phyloP scores from a whole-genome alignment of 495 filamentous ascomycete genomes.

The Terfezia claveryi region DNA sequence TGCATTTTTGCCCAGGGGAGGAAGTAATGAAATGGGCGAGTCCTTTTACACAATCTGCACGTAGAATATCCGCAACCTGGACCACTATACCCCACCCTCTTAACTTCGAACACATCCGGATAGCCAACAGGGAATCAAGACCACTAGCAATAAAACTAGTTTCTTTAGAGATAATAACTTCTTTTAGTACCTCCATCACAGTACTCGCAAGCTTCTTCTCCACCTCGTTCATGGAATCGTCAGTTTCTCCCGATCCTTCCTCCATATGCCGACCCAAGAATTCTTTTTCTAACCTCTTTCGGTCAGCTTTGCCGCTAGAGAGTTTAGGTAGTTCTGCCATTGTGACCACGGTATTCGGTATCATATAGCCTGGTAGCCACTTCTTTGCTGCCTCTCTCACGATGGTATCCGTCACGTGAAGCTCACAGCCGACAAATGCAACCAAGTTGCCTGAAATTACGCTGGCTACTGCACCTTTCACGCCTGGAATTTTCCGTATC shows the following conservation, averaged over 20 bases:
- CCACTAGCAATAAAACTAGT: constrained; percentile 32
- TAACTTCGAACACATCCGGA: constrained; percentile 39
- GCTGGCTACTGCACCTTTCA: constrained; percentile 33
- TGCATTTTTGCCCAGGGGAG: not conserved
- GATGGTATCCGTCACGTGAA: constrained; percentile 12
- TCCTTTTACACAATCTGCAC: constrained; percentile 24
- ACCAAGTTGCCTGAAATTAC: constrained; percentile 40
- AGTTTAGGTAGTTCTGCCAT: constrained; percentile 41
- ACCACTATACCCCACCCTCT: constrained; percentile 29
- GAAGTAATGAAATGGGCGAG: constrained; percentile 11
- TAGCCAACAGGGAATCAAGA: constrained; percentile 51
- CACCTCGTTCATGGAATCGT: constrained; percentile 19
- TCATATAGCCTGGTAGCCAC: constrained; percentile 61
- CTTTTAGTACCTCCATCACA: constrained; percentile 27
- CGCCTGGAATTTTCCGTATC: constrained; percentile 30
- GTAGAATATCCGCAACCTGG: constrained; percentile 34
- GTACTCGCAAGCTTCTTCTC: constrained; percentile 28
- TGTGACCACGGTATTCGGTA: constrained; percentile 45
- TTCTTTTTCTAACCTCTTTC: constrained; percentile 35
- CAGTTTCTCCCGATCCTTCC: constrained; percentile 7
- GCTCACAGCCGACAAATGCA: constrained; percentile 37
- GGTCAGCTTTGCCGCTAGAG: constrained; percentile 59
- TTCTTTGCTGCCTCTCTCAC: constrained; percentile 36
- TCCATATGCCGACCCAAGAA: constrained; percentile 22
- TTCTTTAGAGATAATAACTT: constrained; percentile 16